phyloP scores from a whole-genome alignment of 2,329 filamentous ascomycete species.

The Pseudofabraea citricarpa region DNA sequence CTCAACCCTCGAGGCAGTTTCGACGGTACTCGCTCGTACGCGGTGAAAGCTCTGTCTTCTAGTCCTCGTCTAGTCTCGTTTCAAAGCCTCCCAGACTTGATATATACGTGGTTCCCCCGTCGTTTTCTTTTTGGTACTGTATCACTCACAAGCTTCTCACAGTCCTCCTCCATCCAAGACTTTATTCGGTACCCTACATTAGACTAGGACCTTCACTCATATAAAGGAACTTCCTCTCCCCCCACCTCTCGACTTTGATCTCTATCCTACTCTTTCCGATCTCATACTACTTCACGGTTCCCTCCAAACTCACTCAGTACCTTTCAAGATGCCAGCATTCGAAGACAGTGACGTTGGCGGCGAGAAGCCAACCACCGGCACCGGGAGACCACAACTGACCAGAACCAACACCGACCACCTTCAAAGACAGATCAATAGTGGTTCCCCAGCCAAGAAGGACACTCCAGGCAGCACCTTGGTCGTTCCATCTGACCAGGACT shows the following conservation, averaged over 20 bases:
- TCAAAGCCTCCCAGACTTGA: constrained; percentile 13
- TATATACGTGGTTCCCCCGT: constrained; percentile 19
- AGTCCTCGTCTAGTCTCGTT: constrained; percentile 22
- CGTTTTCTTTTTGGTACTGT: not conserved
- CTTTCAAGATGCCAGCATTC: constrained; percentile 51
- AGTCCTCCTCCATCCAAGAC: too few relatives aligned
- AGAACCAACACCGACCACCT: constrained; percentile 7
- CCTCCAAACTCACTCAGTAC: constrained; percentile 5
- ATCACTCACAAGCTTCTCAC: too few relatives aligned
- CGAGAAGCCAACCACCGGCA: constrained; percentile 25
- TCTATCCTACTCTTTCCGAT: constrained; percentile 1
- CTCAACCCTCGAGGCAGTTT: not conserved
- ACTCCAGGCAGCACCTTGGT: constrained; percentile 21
- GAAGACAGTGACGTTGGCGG: constrained; percentile 51
- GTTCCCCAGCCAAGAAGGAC: constrained; percentile 11
- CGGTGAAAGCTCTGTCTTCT: constrained; percentile 12
- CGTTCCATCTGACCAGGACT: constrained; percentile 38
- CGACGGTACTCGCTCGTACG: too few relatives aligned
- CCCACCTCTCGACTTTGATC: not conserved
- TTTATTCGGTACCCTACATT: not conserved
- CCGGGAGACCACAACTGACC: constrained; percentile 8
- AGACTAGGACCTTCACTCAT: not conserved
- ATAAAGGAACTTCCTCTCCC: not conserved
- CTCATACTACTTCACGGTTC: not conserved
- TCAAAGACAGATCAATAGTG: constrained; percentile 18